Conservation (phyloP, 1,284 basidiomycete species). For the Boletus nobilissimus region DNA sequence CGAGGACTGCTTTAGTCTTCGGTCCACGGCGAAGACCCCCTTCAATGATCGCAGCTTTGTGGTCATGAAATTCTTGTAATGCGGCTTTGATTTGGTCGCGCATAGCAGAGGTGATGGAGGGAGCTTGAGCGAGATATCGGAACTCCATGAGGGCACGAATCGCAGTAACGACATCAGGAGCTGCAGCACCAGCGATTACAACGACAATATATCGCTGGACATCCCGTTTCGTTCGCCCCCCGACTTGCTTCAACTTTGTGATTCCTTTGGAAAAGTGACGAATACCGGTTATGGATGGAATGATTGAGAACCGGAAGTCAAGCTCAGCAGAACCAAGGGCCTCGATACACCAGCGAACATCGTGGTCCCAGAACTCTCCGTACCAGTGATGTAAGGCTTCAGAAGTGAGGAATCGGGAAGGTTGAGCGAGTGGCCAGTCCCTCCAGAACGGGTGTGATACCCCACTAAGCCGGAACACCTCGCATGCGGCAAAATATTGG, state of each 20-base stretch:
- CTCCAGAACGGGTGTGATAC: not conserved
- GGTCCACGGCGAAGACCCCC: too few relatives aligned
- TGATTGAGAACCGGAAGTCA: too few relatives aligned
- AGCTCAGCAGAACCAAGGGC: too few relatives aligned
- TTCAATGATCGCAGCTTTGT: conserved; percentile 4
- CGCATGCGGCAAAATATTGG: conserved; percentile 11
- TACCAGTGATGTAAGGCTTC: too few relatives aligned
- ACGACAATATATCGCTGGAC: conserved; percentile 36
- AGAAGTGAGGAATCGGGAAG: too few relatives aligned
- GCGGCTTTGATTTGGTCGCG: not conserved
- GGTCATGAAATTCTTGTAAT: conserved; percentile 9
- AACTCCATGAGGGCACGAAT: conserved; percentile 48
- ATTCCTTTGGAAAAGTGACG: too few relatives aligned
- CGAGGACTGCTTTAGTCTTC: too few relatives aligned
- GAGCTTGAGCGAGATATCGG: conserved; percentile 14
- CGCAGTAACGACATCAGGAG: conserved; percentile 35
- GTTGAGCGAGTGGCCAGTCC: too few relatives aligned
- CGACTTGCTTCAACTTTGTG: conserved; percentile 19
- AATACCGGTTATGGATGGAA: too few relatives aligned
- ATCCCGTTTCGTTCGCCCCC: not conserved
- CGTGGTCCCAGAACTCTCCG: too few relatives aligned
- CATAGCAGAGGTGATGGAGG: conserved; percentile 12
- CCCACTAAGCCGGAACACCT: conserved; percentile 16
- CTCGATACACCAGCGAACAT: too few relatives aligned
- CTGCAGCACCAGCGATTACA: conserved; percentile 43